Evolutionary conservation across 2,329 filamentous ascomycete species (phyloP), one percentile per base, ranked within the genome.

Genomic region (Phaeosphaeriaceae sp.): DNA sequence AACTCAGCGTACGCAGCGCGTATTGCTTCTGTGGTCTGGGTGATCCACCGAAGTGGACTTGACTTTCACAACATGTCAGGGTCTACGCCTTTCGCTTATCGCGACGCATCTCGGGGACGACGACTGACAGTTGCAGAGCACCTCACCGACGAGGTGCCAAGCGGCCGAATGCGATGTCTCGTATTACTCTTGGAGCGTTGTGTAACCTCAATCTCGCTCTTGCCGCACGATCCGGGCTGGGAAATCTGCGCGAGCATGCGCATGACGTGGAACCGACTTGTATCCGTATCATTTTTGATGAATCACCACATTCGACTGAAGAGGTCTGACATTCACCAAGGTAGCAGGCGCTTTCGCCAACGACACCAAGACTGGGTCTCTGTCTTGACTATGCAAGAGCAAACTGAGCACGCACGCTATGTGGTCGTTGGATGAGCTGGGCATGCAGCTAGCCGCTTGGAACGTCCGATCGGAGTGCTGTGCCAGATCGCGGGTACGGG

Each of bases 1-100:
- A 10, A 45, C n/a, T 45, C 10, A n/a, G 7, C 21, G 7, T 24
- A 24, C 10, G 21, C 15, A 47, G 19, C 15, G 31, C 31, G 11
- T 3, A 36, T 50, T 50, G 48, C 48, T 50, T 50, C 33, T 50
- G 36, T 25, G 48, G 36, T 41, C 48, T 42, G 33, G 48, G 22
- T 13, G 31, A 17, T 48, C 24, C n/a, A 20, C 27, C 11, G 20
- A 7, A n/a, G 4, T 42, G 48, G 40, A 42, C 9, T 19, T 41
- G 31, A 24, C 21, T 41, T 27, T 20, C 19, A n/a, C 33, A 41
- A 6, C 45, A 47, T 25, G 19, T 20, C 33, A 33, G 49, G 49
- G 21, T 51, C 31, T 51, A 11, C 19, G 11, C 3, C 19, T 7
- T 44, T 52, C 40, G 51, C 42, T 53, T 53, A 46, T 46, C 42